Evolutionary conservation across 1,139 yeast species (phyloP).

Genomic region (Candida neerlandica): DNA sequence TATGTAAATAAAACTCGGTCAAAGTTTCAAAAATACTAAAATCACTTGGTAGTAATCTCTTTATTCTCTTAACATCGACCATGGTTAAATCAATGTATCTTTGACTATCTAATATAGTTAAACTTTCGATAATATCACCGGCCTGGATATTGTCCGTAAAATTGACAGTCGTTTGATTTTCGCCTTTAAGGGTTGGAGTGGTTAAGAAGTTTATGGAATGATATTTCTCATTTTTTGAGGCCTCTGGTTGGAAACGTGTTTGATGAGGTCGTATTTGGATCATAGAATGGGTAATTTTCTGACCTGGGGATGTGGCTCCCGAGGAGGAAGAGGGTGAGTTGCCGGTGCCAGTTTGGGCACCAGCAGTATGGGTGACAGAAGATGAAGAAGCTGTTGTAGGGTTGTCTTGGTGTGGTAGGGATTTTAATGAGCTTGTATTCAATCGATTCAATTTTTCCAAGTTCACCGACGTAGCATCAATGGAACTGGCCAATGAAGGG

Average conservation of each 20-base stretch:
- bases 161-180: slow-evolving; percentile 1
- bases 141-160: background rate
- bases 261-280: slow-evolving; percentile 4
- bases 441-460: slow-evolving; percentile 5
- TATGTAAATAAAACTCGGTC: slow-evolving; percentile 18
- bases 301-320: background rate
- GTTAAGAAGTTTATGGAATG: slow-evolving; percentile 10
- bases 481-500: slow-evolving; percentile 13
- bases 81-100: slow-evolving; percentile 14
- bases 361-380: background rate
- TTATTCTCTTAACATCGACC: slow-evolving; percentile 23
- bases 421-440: background rate
- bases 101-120: slow-evolving; percentile 14
- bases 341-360: background rate
- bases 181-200: background rate
- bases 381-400: background rate
- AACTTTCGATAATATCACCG: slow-evolving; percentile 14
- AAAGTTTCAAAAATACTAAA: slow-evolving; percentile 15
- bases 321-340: background rate
- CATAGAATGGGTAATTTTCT: slow-evolving; percentile 4
- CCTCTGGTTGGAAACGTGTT: slow-evolving; percentile 6
- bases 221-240: background rate
- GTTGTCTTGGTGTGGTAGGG: background rate
- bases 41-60: slow-evolving; percentile 20
- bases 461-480: slow-evolving; percentile 11